Conservation (phyloP, 345 rosid genomes). For the Eutrema japonicum region DNA sequence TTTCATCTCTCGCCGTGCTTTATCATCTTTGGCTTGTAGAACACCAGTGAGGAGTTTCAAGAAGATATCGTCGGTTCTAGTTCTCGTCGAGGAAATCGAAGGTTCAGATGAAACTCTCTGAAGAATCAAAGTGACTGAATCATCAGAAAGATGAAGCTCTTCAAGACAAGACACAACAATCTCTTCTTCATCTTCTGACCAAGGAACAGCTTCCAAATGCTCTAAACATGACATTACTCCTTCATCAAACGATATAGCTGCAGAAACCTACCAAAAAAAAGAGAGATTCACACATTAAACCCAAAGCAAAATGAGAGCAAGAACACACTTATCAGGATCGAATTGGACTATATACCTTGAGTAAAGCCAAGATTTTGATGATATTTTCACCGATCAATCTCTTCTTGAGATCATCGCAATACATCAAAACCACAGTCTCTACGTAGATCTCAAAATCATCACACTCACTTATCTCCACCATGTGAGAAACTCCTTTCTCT, state of each 20-base stretch:
- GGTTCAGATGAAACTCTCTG: conserved; percentile 75
- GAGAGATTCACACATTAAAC: not conserved
- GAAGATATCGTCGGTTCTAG: conserved; percentile 68
- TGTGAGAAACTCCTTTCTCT: conserved; percentile 64
- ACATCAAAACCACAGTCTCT: conserved; percentile 88
- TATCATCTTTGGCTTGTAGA: conserved; percentile 85
- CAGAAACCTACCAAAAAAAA: conserved; percentile 62
- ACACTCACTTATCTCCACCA: conserved; percentile 92
- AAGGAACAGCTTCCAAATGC: conserved; percentile 90
- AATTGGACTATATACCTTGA: conserved; percentile 62
- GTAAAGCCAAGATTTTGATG: conserved; percentile 74
- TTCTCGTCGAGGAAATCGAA: conserved; percentile 48
- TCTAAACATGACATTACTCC: conserved; percentile 78
- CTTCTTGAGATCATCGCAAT: conserved; percentile 74
- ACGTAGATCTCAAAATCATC: conserved; percentile 92
- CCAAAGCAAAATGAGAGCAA: conserved; percentile 1
- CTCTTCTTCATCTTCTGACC: conserved; percentile 88
- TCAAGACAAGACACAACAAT: conserved; percentile 59
- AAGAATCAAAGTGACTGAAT: conserved; percentile 59
- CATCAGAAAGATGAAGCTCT: conserved; percentile 68
- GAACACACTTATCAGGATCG: conserved; percentile 2
- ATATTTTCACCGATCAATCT: conserved; percentile 74
- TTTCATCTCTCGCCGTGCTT: conserved; percentile 92
- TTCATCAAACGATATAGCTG: conserved; percentile 69
- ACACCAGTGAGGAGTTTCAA: conserved; percentile 66